These are phyloP conservation scores for Arachnomyces sp. DNA, from an alignment of 2,329 filamentous ascomycete genomes.

Conservation along the genomic window DNA sequence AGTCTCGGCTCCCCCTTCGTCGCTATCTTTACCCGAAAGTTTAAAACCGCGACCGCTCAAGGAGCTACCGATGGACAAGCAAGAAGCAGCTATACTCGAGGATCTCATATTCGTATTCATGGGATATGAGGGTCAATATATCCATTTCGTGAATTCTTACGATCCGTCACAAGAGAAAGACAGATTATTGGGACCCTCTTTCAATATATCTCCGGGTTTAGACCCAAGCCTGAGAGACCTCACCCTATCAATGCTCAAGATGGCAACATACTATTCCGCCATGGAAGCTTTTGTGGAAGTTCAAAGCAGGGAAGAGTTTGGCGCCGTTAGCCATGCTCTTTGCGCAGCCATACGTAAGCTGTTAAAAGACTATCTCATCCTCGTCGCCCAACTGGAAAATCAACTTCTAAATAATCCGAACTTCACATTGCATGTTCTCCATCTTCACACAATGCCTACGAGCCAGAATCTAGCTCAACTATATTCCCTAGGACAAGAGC, in stretches of 20 bases:
- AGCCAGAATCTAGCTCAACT: conserved; percentile 86
- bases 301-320: conserved; percentile 86
- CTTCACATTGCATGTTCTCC: conserved; percentile 89
- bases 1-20: conserved; percentile 54
- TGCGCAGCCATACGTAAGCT: conserved; percentile 91
- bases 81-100: conserved; percentile 81
- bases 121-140: conserved; percentile 97
- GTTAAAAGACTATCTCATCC: conserved; percentile 84
- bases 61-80: conserved; percentile 67
- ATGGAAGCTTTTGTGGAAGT: conserved; percentile 91
- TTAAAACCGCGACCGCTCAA: conserved; percentile 62
- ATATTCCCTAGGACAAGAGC: conserved; percentile 77
- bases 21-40: conserved; percentile 60
- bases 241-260: conserved; percentile 79
- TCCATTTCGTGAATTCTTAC: conserved; percentile 76
- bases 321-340: conserved; percentile 87
- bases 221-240: conserved; percentile 89
- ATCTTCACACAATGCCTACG: conserved; percentile 83
- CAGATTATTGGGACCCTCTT: conserved; percentile 72
- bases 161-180: conserved; percentile 81
- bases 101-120: conserved; percentile 93
- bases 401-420: conserved; percentile 81
- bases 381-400: conserved; percentile 88
- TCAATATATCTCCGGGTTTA: conserved; percentile 70
- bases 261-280: conserved; percentile 88